A percentile compares a stretch with the other conserved stretches of the same genome.
Evolutionary conservation across 148 eudicot species (phyloP).

Genomic region (Fallopia convolvulus): DNA sequence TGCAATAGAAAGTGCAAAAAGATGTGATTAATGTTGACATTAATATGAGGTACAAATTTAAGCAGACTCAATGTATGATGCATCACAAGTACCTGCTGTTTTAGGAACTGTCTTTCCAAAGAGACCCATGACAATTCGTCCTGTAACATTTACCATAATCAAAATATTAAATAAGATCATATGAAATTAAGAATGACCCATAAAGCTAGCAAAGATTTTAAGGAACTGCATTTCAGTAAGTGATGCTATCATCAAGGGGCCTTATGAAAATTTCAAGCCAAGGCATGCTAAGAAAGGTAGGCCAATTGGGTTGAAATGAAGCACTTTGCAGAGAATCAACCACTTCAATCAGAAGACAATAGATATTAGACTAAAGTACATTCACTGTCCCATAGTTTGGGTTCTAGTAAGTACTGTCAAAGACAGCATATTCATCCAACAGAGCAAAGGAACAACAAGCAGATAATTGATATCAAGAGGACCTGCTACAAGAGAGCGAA

Average conservation of each 20-base stretch:
- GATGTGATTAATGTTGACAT: constrained; percentile 4
- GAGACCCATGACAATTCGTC: constrained; percentile 87
- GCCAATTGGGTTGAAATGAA: not conserved
- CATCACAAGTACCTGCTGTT: constrained; percentile 56
- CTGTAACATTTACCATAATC: constrained; percentile 31
- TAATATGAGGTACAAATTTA: not conserved
- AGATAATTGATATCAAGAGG: not conserved
- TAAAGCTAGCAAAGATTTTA: not conserved
- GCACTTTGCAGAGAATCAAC: not conserved
- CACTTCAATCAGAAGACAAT: not conserved
- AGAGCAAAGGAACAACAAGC: not conserved
- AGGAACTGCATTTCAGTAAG: not conserved
- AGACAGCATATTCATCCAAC: not conserved
- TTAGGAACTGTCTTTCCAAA: constrained; percentile 97
- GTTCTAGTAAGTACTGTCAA: not conserved
- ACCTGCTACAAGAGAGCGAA: not conserved
- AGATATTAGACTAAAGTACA: not conserved
- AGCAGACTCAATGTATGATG: not conserved
- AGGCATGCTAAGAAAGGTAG: not conserved
- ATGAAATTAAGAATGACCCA: not conserved
- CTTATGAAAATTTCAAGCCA: not conserved
- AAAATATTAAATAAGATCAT: not conserved
- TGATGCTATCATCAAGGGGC: not conserved
- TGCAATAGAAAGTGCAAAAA: constrained; percentile 22
- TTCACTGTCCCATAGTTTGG: not conserved